Evolutionary conservation across 1,284 basidiomycete species (phyloP).

Genomic region (Austroboletus olivaceoglutinosus): DNA sequence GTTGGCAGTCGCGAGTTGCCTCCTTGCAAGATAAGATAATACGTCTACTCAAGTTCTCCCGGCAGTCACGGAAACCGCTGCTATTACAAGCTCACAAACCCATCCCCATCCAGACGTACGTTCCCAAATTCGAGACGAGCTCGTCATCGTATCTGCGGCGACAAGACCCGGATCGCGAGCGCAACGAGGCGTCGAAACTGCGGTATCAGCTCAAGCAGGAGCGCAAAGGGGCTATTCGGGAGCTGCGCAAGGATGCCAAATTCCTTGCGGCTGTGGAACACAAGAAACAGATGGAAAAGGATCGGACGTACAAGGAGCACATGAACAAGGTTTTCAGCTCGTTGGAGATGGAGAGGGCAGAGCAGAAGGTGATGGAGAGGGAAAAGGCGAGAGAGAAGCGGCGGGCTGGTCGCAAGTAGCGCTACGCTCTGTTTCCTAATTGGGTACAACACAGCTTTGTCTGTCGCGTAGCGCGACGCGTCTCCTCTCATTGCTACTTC

Average conservation of each 20-base stretch:
- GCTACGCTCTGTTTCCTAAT: constrained; percentile 6
- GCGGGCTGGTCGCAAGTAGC: constrained; percentile 66
- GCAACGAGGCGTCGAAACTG: constrained; percentile 85
- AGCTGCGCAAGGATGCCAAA: constrained; percentile 91
- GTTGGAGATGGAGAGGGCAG: constrained; percentile 88
- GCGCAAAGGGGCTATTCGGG: constrained; percentile 94
- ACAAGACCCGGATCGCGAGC: constrained; percentile 92
- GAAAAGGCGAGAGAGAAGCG: constrained; percentile 78
- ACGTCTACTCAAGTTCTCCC: constrained; percentile 73
- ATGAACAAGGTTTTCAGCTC: constrained; percentile 84
- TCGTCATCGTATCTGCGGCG: constrained; percentile 78
- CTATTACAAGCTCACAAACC: constrained; percentile 93
- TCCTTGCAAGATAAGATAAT: constrained; percentile 46
- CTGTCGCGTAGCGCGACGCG: constrained; percentile 9
- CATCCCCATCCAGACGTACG: constrained; percentile 90
- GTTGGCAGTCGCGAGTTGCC: constrained; percentile 43
- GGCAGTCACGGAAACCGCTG: constrained; percentile 74
- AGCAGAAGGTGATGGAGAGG: constrained; percentile 90
- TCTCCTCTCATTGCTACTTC: not conserved
- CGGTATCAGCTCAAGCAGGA: constrained; percentile 93
- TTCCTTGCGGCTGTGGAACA: constrained; percentile 91
- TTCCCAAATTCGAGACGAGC: constrained; percentile 90
- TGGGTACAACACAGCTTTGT: constrained; percentile 1
- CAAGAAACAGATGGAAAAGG: constrained; percentile 82
- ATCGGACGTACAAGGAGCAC: constrained; percentile 69